phyloP scores from a whole-genome alignment of 148 eudicot species.

The Arctostaphylos glauca region DNA sequence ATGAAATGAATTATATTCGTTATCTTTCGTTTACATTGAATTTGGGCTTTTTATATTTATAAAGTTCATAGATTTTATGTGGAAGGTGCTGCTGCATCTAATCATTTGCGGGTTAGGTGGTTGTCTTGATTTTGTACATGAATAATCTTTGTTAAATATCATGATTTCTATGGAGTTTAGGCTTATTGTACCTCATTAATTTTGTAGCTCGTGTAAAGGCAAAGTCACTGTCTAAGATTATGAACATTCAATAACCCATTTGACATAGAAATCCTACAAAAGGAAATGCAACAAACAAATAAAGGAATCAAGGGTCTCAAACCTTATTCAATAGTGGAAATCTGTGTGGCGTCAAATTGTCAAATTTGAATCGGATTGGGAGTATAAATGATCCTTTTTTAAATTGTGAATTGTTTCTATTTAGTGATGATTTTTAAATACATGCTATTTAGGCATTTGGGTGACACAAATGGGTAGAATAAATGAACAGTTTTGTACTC shows the following conservation, averaged over 20 bases:
- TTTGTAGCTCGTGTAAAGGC: neutral
- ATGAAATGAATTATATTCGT: neutral
- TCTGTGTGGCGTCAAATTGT: no score
- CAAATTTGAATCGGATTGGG: neutral
- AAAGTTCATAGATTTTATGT: neutral
- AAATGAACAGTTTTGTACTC: no score
- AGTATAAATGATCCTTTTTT: no score
- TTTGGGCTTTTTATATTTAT: neutral
- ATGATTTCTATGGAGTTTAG: neutral
- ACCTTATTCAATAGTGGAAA: no score
- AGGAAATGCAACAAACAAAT: no score
- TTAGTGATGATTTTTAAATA: no score
- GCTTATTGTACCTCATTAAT: neutral
- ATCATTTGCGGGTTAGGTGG: neutral
- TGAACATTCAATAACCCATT: neutral
- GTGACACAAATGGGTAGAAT: no score
- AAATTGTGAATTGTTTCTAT: no score
- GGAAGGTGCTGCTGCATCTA: neutral
- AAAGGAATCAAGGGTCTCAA: no score
- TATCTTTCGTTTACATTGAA: neutral
- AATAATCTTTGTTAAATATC: neutral
- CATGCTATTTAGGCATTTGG: no score
- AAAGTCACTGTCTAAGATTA: no score
- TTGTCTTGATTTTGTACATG: constrained; percentile 2
- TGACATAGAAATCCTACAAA: neutral